Conservation (phyloP, 768 basidiomycete species). For the Amanita polypyramis region DNA sequence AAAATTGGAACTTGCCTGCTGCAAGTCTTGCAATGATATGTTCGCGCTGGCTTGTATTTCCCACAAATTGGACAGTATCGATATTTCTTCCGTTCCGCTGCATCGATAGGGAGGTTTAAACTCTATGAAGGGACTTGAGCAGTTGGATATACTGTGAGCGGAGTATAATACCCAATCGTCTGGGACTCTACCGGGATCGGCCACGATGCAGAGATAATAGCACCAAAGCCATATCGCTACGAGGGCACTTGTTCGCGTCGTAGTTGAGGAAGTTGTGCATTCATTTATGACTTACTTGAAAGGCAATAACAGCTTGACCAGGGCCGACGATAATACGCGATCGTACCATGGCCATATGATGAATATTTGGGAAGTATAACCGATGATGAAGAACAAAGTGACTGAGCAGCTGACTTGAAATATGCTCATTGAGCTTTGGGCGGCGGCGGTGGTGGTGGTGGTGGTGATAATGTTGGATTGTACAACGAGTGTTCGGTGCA, state of each 20-base stretch:
- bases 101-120: constrained; percentile 30
- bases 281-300: constrained; percentile 64
- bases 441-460: too few relatives aligned
- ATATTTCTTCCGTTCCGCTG: constrained; percentile 84
- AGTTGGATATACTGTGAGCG: constrained; percentile 29
- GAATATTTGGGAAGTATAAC: constrained; percentile 82
- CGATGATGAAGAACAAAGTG: constrained; percentile 39
- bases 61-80: constrained; percentile 83
- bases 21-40: constrained; percentile 91
- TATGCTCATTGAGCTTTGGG: neutral
- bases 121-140: neutral
- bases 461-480: too few relatives aligned
- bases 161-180: constrained; percentile 53
- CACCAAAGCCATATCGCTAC: constrained; percentile 81
- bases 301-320: constrained; percentile 63
- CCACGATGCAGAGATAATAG: constrained; percentile 73
- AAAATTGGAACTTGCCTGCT: constrained; percentile 35
- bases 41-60: constrained; percentile 77
- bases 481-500: too few relatives aligned
- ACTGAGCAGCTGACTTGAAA: neutral
- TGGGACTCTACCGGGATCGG: constrained; percentile 82
- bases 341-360: constrained; percentile 93
- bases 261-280: neutral
- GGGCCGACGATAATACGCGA: constrained; percentile 55
- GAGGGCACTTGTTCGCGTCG: constrained; percentile 41